Base-by-base conservation (phyloP, 2,329 filamentous ascomycete genomes). In the Raffaelea ambrosiae region DNA sequence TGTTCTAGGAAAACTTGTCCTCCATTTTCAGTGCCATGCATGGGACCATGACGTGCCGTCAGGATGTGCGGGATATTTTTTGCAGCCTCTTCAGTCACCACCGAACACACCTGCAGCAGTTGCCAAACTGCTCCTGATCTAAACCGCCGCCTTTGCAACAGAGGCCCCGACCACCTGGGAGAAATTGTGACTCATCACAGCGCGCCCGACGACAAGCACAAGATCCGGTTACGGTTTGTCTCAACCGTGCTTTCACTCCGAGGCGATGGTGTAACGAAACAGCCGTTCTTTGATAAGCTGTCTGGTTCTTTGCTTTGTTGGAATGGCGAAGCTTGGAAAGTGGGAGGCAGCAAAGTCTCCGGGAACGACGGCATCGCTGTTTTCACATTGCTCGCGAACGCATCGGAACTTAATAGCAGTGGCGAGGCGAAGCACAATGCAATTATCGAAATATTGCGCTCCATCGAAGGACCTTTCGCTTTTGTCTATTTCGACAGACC, bases 301-400 rank as follows among this genome's bases (percentile, higher is more conserved):
- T 74, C 74, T 0, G 72, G 74, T 4, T 88, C 84, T 1, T 70
- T 87, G 1, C 72, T 98, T 2, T 96, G 91, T 73, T 98, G 93
- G 93, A 98, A 98, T 60, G 93, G 93, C 40, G 93, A 98, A 63
- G 91, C 89, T 1, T 98, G 93, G 93, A 83, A 77, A 49, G 73
- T 95, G 44, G 66, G 65, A 9, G 74, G 73, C 31, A 57, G 73
- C 10, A 58, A 63, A 1, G 70, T 95, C n/a, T 50, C 59, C 5
- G 86, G 81, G 49, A 96, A 95, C 60, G 93, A 98, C 65, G 86
- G 86, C 3, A 74, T 84, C 57, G 66, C 70, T 7, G 70, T 97
- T 18, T 82, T 91, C 58, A 59, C 71, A 31, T 59, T 77, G 35
- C 70, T 95, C 43, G 58, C 73, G 19, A 58, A 67, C 49, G 70